These are phyloP conservation scores for Solanum hybrid DNA, from an alignment of 305 asterid genomes.

Conservation along the genomic window DNA sequence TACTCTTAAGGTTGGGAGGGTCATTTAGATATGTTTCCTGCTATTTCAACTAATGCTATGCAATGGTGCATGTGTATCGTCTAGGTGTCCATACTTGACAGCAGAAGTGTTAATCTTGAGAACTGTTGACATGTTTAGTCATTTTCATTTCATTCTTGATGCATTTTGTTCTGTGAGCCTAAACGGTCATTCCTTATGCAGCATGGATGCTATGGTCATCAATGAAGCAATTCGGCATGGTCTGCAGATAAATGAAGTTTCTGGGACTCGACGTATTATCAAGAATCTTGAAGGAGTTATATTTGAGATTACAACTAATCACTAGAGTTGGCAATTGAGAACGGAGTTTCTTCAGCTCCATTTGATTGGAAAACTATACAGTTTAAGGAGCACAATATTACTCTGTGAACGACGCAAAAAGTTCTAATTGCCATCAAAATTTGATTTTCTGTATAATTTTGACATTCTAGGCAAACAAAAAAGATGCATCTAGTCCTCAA, in stretches of 20 bases:
- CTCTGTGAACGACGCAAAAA: neutral
- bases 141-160: neutral
- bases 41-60: neutral
- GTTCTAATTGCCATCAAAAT: neutral
- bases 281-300: constrained; percentile 64
- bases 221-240: constrained; percentile 63
- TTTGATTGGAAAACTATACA: neutral
- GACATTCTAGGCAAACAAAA: neutral
- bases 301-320: constrained; percentile 34
- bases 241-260: constrained; percentile 47
- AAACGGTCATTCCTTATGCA: constrained; percentile 19
- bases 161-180: neutral
- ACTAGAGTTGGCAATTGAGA: neutral
- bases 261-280: constrained; percentile 50
- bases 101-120: neutral
- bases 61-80: neutral
- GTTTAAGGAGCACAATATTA: neutral
- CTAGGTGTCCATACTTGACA: neutral
- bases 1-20: neutral
- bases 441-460: neutral
- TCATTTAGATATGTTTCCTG: neutral
- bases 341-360: neutral
- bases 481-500: neutral
- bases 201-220: constrained; percentile 66
- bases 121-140: neutral